Conservation (phyloP, 192 early-diverging fungal genomes). For the Podila minutissima region DNA sequence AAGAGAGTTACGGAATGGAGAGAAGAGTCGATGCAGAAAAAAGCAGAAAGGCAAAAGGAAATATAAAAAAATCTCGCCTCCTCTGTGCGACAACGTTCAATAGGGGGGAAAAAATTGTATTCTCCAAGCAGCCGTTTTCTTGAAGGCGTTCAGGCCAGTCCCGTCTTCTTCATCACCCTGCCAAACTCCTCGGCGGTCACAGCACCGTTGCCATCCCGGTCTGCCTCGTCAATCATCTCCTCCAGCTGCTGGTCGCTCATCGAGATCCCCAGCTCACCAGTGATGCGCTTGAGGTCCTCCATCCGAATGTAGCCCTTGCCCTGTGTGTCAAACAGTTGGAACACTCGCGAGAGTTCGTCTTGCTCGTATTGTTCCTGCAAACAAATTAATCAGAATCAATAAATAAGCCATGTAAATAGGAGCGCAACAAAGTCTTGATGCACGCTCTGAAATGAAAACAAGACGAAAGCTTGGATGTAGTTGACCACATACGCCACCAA, state of each 20-base stretch:
- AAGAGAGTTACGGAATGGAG: too few relatives aligned
- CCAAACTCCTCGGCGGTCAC: slow-evolving; percentile 36
- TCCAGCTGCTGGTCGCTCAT: slow-evolving; percentile 33
- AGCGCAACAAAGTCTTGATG: neutral
- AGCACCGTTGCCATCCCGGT: slow-evolving; percentile 19
- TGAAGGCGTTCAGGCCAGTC: neutral
- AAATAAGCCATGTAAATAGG: neutral
- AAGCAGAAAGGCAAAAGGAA: too few relatives aligned
- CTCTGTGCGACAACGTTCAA: too few relatives aligned
- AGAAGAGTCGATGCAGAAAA: too few relatives aligned
- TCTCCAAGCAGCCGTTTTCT: too few relatives aligned
- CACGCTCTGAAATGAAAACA: neutral
- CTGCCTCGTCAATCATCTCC: slow-evolving; percentile 48
- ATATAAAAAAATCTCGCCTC: too few relatives aligned
- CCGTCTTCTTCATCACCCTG: slow-evolving; percentile 26
- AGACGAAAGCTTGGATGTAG: neutral
- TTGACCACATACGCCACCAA: neutral
- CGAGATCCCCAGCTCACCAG: slow-evolving; percentile 15
- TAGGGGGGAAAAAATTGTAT: too few relatives aligned
- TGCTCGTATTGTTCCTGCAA: slow-evolving; percentile 20
- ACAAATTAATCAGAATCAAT: neutral
- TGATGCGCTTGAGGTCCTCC: slow-evolving; percentile 38
- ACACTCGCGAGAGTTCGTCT: slow-evolving; percentile 36
- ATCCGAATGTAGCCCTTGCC: slow-evolving; percentile 21
- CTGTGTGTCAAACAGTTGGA: slow-evolving; percentile 33